Evolutionary conservation across 2,329 filamentous ascomycete genomes (phyloP), one percentile per base, ranked within the genome.

Genomic region (Cercospora sp.): DNA sequence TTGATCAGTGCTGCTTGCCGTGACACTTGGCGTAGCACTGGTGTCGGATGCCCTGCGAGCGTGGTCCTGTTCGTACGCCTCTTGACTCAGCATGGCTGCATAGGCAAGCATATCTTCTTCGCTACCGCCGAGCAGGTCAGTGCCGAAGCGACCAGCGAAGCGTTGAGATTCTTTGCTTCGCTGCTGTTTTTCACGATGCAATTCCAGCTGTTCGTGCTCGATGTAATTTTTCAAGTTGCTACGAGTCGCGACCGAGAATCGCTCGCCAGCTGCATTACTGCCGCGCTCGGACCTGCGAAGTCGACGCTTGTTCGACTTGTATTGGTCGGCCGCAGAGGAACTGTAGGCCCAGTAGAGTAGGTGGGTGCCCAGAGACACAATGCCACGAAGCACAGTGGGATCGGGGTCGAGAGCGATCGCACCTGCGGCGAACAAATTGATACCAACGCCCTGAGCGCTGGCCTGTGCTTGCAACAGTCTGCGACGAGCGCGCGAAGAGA

Each of bases 341-440:
- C 92, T 96, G 78, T 96, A 98, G 3, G 91, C 90, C 95, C 95
- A 99, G 78, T 93, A 98, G 12, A 93, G 91, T 18, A 99, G 82
- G 75, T 94, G 91, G 0, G 91, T 91, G 10, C 95, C 95, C 61
- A 97, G 88, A 0, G 94, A 91, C 1, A 97, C 89, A 69, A 97
- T 88, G 5, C 95, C 95, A 40, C 94, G 90, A 13, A 99, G 86
- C 0, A 91, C 84, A 0, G 93, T 94, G 26, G 95, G 88, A 75
- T 98, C 93, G 0, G 94, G 91, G 74, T 99, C 95, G 1, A 99
- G 85, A 69, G 86, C 90, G 64, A 98, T 91, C 13, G 93, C 92
- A 1, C 93, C 90, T 2, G 92, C 93, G 30, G 93, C 91, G 70
- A 90, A 91, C 74, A 93, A 90, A 74, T 91, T 92, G 72, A 91